A percentile compares a stretch with the other conserved stretches of the same genome.
phyloP scores from a whole-genome alignment of 1,284 basidiomycete species.

The Boletus mariae region DNA sequence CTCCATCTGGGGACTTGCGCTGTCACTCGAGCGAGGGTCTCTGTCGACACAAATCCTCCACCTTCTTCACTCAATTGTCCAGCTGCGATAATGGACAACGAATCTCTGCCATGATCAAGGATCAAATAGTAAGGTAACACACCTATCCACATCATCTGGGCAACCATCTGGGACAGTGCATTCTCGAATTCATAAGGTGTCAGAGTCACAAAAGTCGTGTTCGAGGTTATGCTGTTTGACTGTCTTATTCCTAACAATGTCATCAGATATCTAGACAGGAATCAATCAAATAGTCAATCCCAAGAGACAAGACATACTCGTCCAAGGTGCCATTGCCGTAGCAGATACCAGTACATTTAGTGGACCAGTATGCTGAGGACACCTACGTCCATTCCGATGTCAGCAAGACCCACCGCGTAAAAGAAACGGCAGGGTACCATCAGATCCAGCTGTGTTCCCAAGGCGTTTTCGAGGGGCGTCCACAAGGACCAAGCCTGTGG shows the following conservation, averaged over 20 bases:
- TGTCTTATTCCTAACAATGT: background rate
- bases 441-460: background rate
- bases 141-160: slow-evolving; percentile 1
- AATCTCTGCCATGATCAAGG: too few relatives aligned
- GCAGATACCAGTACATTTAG: background rate
- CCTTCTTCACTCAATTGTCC: background rate
- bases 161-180: background rate
- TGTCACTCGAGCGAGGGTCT: background rate
- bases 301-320: background rate
- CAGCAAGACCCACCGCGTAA: background rate
- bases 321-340: background rate
- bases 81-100: background rate
- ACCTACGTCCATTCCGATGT: background rate
- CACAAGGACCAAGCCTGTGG: background rate
- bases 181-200: background rate
- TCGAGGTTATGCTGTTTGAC: background rate
- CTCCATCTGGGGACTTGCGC: background rate
- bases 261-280: background rate
- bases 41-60: background rate
- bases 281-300: background rate
- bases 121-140: too few relatives aligned
- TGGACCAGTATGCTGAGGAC: background rate
- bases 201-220: background rate
- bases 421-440: background rate
- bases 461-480: background rate